Percentiles rank a stretch among this genome's conserved stretches.
These are phyloP conservation scores for Fomitopsis palustris DNA, from an alignment of 1,284 basidiomycete species.

Conservation along the genomic window DNA sequence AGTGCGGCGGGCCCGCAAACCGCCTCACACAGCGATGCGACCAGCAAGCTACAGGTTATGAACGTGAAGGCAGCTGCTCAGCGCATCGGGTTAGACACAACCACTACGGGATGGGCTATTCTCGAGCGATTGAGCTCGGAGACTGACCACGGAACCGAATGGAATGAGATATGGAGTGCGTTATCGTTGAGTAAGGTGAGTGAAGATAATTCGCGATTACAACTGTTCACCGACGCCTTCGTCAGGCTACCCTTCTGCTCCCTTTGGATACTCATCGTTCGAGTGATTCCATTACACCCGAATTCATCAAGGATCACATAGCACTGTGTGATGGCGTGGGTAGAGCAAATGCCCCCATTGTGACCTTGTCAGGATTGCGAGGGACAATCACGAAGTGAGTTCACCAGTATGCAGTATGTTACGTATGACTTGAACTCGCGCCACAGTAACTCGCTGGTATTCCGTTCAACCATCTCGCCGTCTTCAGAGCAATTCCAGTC, in stretches of 20 bases:
- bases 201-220: conserved; percentile 6
- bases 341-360: conserved; percentile 45
- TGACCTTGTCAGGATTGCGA: conserved; percentile 80
- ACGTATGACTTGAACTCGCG: conserved; percentile 9
- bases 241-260: conserved; percentile 74
- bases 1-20: conserved; percentile 37
- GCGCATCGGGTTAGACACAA: conserved; percentile 65
- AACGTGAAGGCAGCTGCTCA: conserved; percentile 81
- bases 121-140: conserved; percentile 75
- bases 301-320: conserved; percentile 78
- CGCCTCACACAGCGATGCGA: conserved; percentile 46
- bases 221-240: background rate
- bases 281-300: conserved; percentile 60
- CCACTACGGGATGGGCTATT: conserved; percentile 79
- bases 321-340: conserved; percentile 53
- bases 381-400: conserved; percentile 57
- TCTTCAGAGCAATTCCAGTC: conserved; percentile 59
- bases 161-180: conserved; percentile 72
- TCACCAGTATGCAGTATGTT: background rate
- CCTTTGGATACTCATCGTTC: conserved; percentile 55
- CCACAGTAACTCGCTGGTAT: conserved; percentile 50
- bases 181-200: conserved; percentile 68
- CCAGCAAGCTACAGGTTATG: conserved; percentile 71
- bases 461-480: conserved; percentile 64
- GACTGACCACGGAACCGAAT: conserved; percentile 58